Evolutionary conservation across 495 filamentous ascomycete species (phyloP), one percentile per base, ranked within the genome.

Genomic region (Talaromyces adpressus): DNA sequence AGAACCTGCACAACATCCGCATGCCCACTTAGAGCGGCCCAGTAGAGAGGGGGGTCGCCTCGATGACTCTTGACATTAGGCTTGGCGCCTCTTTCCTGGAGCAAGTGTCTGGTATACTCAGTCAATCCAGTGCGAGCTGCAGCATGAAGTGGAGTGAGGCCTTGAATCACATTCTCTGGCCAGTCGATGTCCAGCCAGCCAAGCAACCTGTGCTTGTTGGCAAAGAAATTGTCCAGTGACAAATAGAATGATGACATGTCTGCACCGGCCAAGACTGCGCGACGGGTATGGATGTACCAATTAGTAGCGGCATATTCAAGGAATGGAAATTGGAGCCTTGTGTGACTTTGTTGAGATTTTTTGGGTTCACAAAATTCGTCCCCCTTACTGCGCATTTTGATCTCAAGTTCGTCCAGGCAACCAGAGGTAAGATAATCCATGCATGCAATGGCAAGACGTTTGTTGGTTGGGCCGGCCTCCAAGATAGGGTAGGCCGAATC

Each of bases 21-120:
- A 62, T 75, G 63, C 6, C 72, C 72, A 61, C 27, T 32, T 4
- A 23, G 22, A 25, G 71, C 71, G 30, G 72, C 73, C 64, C 65
- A 70, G 59, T 63, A 69, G 11, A 76, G 59, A 34, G 73, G 69
- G 8, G 71, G 63, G 25, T 69, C 53, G 2, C 61, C 63, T 23
- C 23, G 16, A 22, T 20, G 41, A 49, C 65, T 65, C 23, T 29
- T 22, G 4, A 39, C 58, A 52, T 71, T 58, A 23, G 59, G 27
- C 27, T 69, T 65, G 12, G 52, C 34, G 18, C 58, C n/a, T n/a
- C 53, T 60, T 20, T 62, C 60, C 30, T 63, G 49, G 29, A 71
- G 20, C 27, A 71, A 61, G 22, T 65, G 62, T 20, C 11, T 45
- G 20, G 57, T 62, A 39, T 68, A 71, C 27, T 58, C 45, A 63